Evolutionary conservation across 805 yeast genomes (phyloP).

Genomic region (Sugiyamaella qingdaonensis): DNA sequence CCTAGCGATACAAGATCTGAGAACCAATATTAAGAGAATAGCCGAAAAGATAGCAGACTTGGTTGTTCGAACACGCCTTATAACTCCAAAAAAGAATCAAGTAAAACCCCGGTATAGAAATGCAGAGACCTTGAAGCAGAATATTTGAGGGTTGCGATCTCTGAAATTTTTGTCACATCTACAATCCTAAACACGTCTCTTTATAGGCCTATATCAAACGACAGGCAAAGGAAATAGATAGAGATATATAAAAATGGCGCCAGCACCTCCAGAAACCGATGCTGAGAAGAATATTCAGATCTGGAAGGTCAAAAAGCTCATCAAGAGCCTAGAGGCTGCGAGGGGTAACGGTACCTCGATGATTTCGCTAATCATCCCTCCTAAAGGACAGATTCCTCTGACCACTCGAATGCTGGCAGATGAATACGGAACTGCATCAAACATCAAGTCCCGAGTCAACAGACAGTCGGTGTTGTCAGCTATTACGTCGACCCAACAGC

Average conservation of each 20-base stretch:
- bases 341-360: slow-evolving; percentile 99
- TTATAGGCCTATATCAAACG: not conserved
- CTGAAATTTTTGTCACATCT: slow-evolving; percentile 2
- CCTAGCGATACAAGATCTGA: too few relatives aligned
- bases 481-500: slow-evolving; percentile 96
- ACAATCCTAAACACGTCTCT: not conserved
- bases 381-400: slow-evolving; percentile 87
- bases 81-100: too few relatives aligned
- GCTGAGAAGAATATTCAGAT: slow-evolving; percentile 97
- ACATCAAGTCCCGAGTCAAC: slow-evolving; percentile 96
- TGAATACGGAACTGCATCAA: slow-evolving; percentile 98
- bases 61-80: too few relatives aligned
- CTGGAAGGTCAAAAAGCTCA: slow-evolving; percentile 96
- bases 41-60: too few relatives aligned
- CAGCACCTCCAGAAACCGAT: slow-evolving; percentile 37
- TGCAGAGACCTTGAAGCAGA: too few relatives aligned
- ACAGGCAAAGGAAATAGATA: not conserved
- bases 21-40: too few relatives aligned
- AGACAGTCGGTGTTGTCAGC: slow-evolving; percentile 93
- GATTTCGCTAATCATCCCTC: slow-evolving; percentile 95
- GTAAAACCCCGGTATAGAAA: too few relatives aligned
- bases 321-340: slow-evolving; percentile 82
- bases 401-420: slow-evolving; percentile 90
- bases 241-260: slow-evolving; percentile 15
- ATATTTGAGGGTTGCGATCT: slow-evolving; percentile 1